Conservation (phyloP, 2,329 filamentous ascomycete genomes). For the Neurospora crassa region DNA sequence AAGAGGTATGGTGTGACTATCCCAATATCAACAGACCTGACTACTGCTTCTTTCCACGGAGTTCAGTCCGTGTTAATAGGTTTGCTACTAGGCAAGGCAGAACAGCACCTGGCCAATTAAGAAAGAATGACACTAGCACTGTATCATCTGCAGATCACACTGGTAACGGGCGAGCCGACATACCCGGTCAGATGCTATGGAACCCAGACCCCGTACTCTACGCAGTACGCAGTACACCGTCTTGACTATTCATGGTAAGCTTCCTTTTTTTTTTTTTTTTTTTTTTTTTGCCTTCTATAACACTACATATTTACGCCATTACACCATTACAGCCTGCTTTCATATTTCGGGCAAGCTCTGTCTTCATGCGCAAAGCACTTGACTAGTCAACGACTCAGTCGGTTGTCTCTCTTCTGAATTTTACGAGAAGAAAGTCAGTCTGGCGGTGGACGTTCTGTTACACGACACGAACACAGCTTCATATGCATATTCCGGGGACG, state of each 20-base stretch:
- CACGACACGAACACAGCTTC: neutral
- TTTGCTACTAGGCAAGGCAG: neutral
- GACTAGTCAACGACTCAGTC: neutral
- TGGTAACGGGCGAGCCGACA: neutral
- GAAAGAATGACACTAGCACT: neutral
- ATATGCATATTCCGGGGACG: neutral
- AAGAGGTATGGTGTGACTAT: neutral
- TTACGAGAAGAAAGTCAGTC: conserved; percentile 5
- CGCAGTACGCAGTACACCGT: too few relatives aligned
- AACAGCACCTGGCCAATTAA: neutral
- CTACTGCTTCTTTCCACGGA: neutral
- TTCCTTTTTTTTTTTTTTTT: neutral
- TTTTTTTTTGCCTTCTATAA: neutral
- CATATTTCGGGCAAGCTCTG: neutral
- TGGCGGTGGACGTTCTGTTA: conserved; percentile 3
- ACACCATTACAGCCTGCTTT: neutral
- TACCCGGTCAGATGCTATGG: neutral
- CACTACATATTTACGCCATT: neutral
- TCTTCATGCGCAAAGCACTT: neutral
- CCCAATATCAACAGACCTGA: neutral
- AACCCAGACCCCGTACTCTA: neutral
- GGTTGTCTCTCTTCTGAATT: neutral
- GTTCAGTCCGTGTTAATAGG: neutral
- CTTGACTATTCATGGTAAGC: neutral
- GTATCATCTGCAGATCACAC: neutral